Evolutionary conservation across 2,329 filamentous ascomycete species (phyloP).

Genomic region (Penicillium frequentans): DNA sequence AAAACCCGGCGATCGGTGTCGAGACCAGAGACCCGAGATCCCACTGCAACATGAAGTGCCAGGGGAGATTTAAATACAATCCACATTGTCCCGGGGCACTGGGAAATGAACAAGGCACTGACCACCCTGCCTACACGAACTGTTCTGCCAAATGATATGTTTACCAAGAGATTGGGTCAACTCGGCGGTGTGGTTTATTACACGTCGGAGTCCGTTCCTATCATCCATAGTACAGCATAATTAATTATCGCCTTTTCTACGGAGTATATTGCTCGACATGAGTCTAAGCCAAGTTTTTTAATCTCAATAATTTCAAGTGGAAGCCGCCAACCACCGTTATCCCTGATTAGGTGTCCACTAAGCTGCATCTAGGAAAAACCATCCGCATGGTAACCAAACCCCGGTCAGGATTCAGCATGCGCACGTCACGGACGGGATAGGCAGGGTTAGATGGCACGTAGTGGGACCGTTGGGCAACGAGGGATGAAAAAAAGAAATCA

Average conservation of each 20-base stretch:
- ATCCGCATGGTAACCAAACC: background rate
- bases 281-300: background rate
- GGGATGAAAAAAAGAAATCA: constrained; percentile 3
- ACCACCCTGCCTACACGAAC: constrained; percentile 2
- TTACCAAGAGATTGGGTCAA: background rate
- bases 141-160: constrained; percentile 1
- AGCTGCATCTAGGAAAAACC: background rate
- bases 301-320: background rate
- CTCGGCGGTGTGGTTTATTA: background rate
- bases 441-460: background rate
- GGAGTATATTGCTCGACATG: background rate
- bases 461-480: constrained; percentile 20
- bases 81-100: background rate
- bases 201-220: background rate
- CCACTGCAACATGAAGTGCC: too few relatives aligned
- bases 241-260: background rate
- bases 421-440: background rate
- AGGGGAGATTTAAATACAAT: background rate
- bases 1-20: constrained; percentile 11
- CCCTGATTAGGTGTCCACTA: background rate
- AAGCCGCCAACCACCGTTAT: background rate
- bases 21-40: constrained; percentile 1
- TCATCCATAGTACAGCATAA: too few relatives aligned
- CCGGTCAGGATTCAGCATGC: background rate
- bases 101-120: background rate